Evolutionary conservation across 2,329 filamentous ascomycete genomes (phyloP), one percentile per base, ranked within the genome.

Genomic region (Aspergillus piperis): DNA sequence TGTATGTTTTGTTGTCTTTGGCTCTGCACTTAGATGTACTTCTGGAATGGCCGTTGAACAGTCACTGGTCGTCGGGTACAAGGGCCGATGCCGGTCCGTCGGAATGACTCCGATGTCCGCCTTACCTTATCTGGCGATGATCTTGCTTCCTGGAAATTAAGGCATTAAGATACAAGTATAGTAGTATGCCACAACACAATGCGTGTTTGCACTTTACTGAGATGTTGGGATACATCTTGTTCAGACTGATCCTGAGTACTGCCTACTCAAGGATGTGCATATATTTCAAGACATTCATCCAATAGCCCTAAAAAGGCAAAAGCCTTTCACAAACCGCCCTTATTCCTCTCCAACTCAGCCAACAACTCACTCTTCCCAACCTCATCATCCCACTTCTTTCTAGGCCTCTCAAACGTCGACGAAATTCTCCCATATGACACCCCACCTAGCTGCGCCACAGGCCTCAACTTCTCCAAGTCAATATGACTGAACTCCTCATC

Each of bases 391-490:
- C 68, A 70, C 38, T 49, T 64, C 13, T 44, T 61, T 90, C 81
- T 5, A 3, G 83, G 85, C 19, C 95, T 74, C 79, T 96, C 92
- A 42, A 90, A 79, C 0, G 79, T 88, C 63, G 91, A 86, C 0
- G 82, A 85, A 1, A 84, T 77, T 44, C 91, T 82, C 0, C 83
- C 88, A 74, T 96, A 97, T 0, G 89, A 90, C 66, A 96, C 94
- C 1, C 92, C 93, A 8, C 93, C 93, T n/a, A 96, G 70, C 57
- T 92, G 85, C 55, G 85, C 86, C 15, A 96, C 81, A 0, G 93
- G 91, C 60, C 84, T 84, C 60, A 96, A 76, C n/a, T 95, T 82
- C 77, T 88, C 83, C 5, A 90, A 86, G 73, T 94, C 90, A 60
- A 97, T 82, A 59, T 91, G 70, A 65, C 87, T 91, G 67, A 81